phyloP scores from a whole-genome alignment of 768 basidiomycete species.

The Galerina marginata region DNA sequence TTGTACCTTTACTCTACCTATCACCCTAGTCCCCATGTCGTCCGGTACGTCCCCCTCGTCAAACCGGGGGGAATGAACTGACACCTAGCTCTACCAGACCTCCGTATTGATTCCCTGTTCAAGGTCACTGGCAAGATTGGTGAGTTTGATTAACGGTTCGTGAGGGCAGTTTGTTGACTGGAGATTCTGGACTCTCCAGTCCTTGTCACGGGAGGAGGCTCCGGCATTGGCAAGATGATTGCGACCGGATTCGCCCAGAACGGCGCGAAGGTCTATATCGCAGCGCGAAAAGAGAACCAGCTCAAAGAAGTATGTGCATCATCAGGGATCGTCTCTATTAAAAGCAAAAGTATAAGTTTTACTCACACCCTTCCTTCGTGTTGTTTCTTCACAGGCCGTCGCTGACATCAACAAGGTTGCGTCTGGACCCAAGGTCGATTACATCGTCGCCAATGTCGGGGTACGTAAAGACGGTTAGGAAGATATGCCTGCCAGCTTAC shows the following conservation, averaged over 20 bases:
- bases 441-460: constrained; percentile 75
- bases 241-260: constrained; percentile 83
- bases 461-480: constrained; percentile 46
- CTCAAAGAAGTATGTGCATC: constrained; percentile 65
- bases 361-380: constrained; percentile 1
- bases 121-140: constrained; percentile 74
- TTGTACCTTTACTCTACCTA: neutral
- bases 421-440: constrained; percentile 63
- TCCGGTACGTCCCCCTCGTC: constrained; percentile 18
- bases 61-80: neutral
- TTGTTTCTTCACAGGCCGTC: constrained; percentile 42
- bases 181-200: constrained; percentile 41
- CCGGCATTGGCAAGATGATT: constrained; percentile 86
- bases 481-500: neutral
- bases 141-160: constrained; percentile 30
- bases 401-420: constrained; percentile 65
- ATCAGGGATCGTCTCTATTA: neutral
- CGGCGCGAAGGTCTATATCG: constrained; percentile 90
- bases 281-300: constrained; percentile 80
- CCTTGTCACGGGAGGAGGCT: constrained; percentile 83
- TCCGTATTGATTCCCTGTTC: constrained; percentile 61
- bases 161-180: neutral
- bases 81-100: constrained; percentile 39
- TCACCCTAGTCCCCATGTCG: constrained; percentile 14
- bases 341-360: neutral